phyloP scores from a whole-genome alignment of 495 filamentous ascomycete genomes.

The Penicillium dipodomyicola region DNA sequence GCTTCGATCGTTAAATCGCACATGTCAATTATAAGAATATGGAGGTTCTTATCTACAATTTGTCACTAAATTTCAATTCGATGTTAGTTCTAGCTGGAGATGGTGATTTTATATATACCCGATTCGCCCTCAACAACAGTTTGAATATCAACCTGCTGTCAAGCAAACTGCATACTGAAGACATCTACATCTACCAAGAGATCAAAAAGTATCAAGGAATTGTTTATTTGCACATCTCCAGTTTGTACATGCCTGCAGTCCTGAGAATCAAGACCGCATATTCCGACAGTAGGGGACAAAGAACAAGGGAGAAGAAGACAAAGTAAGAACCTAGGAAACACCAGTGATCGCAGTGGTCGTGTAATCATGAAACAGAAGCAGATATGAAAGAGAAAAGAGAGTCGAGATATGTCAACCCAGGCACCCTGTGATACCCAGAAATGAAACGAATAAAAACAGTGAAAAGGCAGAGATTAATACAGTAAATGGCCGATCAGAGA shows the following conservation, averaged over 20 bases:
- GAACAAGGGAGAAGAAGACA: constrained; percentile 10
- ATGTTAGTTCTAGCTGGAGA: neutral
- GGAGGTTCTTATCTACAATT: neutral
- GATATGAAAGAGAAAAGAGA: neutral
- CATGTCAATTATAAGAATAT: too few relatives aligned
- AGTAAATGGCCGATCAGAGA: constrained; percentile 14
- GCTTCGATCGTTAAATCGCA: too few relatives aligned
- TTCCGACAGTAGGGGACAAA: constrained; percentile 13
- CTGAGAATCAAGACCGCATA: neutral
- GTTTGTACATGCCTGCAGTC: constrained; percentile 21
- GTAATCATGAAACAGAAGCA: constrained; percentile 18
- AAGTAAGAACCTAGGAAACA: constrained; percentile 14
- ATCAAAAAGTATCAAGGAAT: neutral
- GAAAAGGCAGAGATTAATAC: constrained; percentile 27
- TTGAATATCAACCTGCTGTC: too few relatives aligned
- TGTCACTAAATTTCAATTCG: neutral
- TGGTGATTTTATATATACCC: neutral
- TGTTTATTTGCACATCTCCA: constrained; percentile 27
- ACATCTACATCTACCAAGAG: neutral
- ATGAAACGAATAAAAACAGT: constrained; percentile 14
- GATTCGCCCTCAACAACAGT: too few relatives aligned
- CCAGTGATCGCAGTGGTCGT: constrained; percentile 20
- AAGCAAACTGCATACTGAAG: neutral
- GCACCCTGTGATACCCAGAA: constrained; percentile 6
- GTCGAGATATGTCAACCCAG: neutral